These are phyloP conservation scores for Ehretia macrophylla DNA, from an alignment of 257 asterid species.

Conservation along the genomic window DNA sequence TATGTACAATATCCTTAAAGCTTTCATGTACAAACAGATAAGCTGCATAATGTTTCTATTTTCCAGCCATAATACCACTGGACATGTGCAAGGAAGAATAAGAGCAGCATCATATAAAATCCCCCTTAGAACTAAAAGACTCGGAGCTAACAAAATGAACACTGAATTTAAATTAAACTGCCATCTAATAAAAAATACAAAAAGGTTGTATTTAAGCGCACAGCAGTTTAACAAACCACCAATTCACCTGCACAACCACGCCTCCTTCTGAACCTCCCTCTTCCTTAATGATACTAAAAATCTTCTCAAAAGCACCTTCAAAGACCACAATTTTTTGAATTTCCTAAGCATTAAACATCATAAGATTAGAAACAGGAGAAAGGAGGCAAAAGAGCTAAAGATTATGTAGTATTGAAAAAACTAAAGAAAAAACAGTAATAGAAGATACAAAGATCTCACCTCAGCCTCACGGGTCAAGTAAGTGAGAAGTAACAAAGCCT, in stretches of 20 bases:
- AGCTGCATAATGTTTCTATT: no score
- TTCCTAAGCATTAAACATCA: slow-evolving; percentile 52
- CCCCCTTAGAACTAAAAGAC: no score
- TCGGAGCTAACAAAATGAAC: no score
- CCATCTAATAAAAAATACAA: no score
- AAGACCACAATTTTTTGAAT: slow-evolving; percentile 96
- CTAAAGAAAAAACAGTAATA: neutral
- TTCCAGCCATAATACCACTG: no score
- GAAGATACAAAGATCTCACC: slow-evolving; percentile 39
- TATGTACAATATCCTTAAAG: no score
- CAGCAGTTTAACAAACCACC: neutral
- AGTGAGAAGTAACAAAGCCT: slow-evolving; percentile 80
- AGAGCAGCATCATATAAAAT: no score
- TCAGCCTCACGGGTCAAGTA: slow-evolving; percentile 97
- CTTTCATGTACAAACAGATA: no score
- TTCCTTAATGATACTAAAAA: slow-evolving; percentile 83
- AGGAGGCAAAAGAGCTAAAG: neutral
- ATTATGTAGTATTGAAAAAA: neutral
- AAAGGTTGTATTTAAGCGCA: neutral
- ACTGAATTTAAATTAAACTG: no score
- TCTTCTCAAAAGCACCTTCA: slow-evolving; percentile 97
- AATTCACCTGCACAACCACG: slow-evolving; percentile 85
- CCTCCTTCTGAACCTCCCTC: slow-evolving; percentile 99
- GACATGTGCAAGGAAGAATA: no score
- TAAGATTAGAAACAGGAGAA: slow-evolving; percentile 7